Evolutionary conservation across 257 asterid species (phyloP), one percentile per base, ranked within the genome.

Genomic region (Scutellaria baicalensis): DNA sequence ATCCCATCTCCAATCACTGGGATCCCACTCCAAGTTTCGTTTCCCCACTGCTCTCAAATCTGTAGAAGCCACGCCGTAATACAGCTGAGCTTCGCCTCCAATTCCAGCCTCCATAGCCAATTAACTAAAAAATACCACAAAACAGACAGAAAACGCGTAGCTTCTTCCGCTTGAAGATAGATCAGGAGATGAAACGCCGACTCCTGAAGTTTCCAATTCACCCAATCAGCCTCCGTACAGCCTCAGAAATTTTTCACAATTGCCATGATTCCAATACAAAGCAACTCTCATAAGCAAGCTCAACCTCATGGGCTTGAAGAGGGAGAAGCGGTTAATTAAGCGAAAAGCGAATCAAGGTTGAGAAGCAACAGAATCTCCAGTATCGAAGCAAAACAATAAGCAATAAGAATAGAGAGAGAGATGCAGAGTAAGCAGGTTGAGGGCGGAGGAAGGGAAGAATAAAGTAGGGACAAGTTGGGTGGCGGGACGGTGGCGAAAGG

Each of bases 1-100:
- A 38, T 91, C 91, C 97, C 97, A 91, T 74, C 79, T 85, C 96
- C 97, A 91, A 6, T 79, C 78, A 36, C 70, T 70, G 10, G 85
- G 87, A 85, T 91, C 94, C 97, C 97, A 91, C 18, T 91, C 97
- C 70, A 68, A 64, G 57, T 65, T 78, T 39, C 81, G 77, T 45
- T 80, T 79, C 59, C 84, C 80, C 49, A 58, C 64, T 12, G 66
- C 73, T 58, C 75, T 61, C 71, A 84, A 81, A 76, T 75, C 84
- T 9, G 81, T 39, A 8, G 89, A 57, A 64, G 83, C 72, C 78
- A 82, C 18, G 31, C 82, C 82, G 56, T 80, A 80, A 47, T 73
- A 71, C 39, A 77, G 69, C 66, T 71, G 86, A 76, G 87, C 77
- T 68, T 78, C 79, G 18, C 75, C 81, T 38, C 83, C 86, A 54